Evolutionary conservation across 1,139 yeast species (phyloP), one percentile per base, ranked within the genome.

Genomic region (Lodderomyces orthopsilosis): DNA sequence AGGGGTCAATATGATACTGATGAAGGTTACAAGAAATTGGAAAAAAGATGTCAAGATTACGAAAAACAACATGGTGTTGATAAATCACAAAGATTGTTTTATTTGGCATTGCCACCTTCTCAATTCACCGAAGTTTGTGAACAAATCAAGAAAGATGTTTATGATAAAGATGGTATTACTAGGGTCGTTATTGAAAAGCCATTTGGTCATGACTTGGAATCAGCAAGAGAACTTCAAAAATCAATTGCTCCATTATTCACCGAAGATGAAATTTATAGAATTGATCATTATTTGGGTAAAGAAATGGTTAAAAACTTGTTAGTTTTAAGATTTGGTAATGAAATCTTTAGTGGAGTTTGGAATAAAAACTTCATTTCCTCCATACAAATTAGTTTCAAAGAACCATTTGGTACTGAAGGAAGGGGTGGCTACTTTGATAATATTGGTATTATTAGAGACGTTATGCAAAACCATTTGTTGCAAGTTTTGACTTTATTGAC

Each of bases 361-460:
- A 85, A 86, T 70, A 81, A 76, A 61, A 78, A 85, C 52, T 83
- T 79, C 65, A 82, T 93, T 59, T 76, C 81, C 50, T 79, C 84
- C 41, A 83, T 93, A 50, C 97, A 91, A 68, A 82, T 93, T 53
- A 78, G 93, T 18, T 91, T 93, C 74, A 94, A 94, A 70, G 99
- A 93, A 69, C 86, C 93, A 10, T 91, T 94, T 58, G 98, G 98
- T 46, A 93, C 98, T 38, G 97, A 93, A 68, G 98, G 98, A 48
- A 83, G 99, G 61, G 98, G 98, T 53, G 98, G 98, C 33, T 93
- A 93, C 72, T 93, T 94, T 61, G 98, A 94, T 67, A 75, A 77
- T 48, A 89, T 91, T 59, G 99, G 99, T 46, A 93, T 93, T 59
- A 88, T 93, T 53, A 83, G 99, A 67, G 99, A 93, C 62, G 98